These are phyloP conservation scores for Escallonia herrerae DNA, from an alignment of 129 eudicot species.

Conservation along the genomic window DNA sequence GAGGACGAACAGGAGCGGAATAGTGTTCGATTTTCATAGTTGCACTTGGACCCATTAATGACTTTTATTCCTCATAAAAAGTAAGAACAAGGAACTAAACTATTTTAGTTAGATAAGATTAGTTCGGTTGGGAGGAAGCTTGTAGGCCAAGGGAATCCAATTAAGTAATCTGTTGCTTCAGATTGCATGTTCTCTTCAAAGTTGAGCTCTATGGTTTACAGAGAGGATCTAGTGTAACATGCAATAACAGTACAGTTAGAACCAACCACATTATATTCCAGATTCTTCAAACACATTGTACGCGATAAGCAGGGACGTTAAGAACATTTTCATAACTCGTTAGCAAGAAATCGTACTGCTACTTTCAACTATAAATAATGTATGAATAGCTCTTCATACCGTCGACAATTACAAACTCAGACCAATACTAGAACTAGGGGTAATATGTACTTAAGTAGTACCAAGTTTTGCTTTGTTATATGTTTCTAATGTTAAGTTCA, in stretches of 20 bases:
- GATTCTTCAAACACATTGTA: no score
- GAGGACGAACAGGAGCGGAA: background rate
- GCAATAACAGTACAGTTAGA: background rate
- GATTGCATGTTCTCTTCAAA: background rate
- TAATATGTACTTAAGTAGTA: no score
- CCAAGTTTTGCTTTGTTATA: no score
- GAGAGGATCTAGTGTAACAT: background rate
- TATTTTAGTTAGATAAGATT: background rate
- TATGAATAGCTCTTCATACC: no score
- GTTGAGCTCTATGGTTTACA: background rate
- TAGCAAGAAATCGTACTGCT: no score
- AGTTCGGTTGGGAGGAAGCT: slow-evolving; percentile 30
- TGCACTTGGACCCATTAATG: slow-evolving; percentile 1
- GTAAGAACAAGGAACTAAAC: background rate
- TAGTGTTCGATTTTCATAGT: background rate
- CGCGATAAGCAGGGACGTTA: no score
- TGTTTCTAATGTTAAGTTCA: no score
- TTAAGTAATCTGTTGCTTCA: background rate
- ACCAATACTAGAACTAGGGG: no score
- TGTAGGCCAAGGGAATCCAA: slow-evolving; percentile 22
- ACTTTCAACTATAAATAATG: no score
- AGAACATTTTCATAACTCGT: no score
- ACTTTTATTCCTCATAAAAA: background rate
- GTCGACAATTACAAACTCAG: no score
- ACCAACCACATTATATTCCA: background rate